A percentile compares a stretch with the other conserved stretches of the same genome.
These are phyloP conservation scores for Trichosporon sp. DNA, from an alignment of 1,284 basidiomycete species.

Conservation along the genomic window DNA sequence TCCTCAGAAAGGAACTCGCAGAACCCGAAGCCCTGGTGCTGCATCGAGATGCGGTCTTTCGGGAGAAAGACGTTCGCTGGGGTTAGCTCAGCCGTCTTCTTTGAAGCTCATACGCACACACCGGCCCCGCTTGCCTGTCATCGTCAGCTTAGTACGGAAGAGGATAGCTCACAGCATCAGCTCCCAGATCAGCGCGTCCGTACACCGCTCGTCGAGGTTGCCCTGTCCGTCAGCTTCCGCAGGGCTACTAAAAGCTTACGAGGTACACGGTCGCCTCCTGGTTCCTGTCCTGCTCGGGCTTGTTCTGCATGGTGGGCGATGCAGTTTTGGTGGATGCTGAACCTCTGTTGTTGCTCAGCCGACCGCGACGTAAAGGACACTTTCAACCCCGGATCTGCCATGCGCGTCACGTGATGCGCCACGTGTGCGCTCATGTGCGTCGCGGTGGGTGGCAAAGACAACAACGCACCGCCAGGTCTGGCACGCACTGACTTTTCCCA, in stretches of 20 bases:
- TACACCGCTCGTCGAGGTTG: slow-evolving; percentile 90
- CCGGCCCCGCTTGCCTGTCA: slow-evolving; percentile 80
- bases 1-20: slow-evolving; percentile 98
- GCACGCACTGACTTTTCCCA: neutral
- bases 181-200: slow-evolving; percentile 95
- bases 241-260: slow-evolving; percentile 52
- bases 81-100: slow-evolving; percentile 7
- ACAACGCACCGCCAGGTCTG: neutral
- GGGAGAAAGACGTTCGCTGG: slow-evolving; percentile 95
- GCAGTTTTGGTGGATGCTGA: neutral
- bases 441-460: neutral
- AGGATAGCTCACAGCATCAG: slow-evolving; percentile 67
- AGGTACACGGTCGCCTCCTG: slow-evolving; percentile 93
- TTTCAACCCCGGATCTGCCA: neutral
- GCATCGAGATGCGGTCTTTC: slow-evolving; percentile 97
- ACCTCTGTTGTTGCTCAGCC: neutral
- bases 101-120: slow-evolving; percentile 59
- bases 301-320: slow-evolving; percentile 33
- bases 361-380: neutral
- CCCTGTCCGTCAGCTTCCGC: slow-evolving; percentile 57
- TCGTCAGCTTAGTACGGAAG: slow-evolving; percentile 11
- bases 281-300: slow-evolving; percentile 77
- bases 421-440: neutral
- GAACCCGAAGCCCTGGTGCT: slow-evolving; percentile 98
- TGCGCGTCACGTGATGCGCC: neutral